Percentiles rank a stretch among this genome's conserved stretches.
Conservation (phyloP, 2,329 filamentous ascomycete genomes). For the Fusarium equiseti region DNA sequence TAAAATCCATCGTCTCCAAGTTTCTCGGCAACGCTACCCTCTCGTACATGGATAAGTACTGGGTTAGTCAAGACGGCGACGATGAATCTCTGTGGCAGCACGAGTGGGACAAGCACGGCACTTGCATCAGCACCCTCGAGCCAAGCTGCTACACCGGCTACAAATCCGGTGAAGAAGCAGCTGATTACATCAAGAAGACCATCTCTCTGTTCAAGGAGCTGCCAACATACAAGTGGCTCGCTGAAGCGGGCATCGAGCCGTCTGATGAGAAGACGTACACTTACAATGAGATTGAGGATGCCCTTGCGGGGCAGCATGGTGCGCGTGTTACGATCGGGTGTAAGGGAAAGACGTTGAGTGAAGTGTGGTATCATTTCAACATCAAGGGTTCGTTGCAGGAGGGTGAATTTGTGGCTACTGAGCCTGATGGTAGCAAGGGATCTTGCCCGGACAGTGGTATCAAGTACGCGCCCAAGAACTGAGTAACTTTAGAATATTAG, state of each 20-base stretch:
- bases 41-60: conserved; percentile 76
- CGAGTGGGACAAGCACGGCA: conserved; percentile 81
- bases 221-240: conserved; percentile 72
- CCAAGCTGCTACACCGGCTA: conserved; percentile 75
- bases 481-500: neutral
- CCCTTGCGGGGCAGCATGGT: conserved; percentile 66
- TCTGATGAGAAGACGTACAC: conserved; percentile 69
- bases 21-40: conserved; percentile 67
- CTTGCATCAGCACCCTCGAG: conserved; percentile 78
- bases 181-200: conserved; percentile 76
- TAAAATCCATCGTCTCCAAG: conserved; percentile 71
- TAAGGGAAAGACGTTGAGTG: conserved; percentile 58
- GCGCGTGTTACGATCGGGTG: conserved; percentile 71
- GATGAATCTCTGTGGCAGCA: conserved; percentile 78
- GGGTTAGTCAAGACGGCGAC: conserved; percentile 75
- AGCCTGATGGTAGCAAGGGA: conserved; percentile 65
- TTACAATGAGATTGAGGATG: conserved; percentile 67
- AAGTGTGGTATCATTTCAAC: conserved; percentile 75
- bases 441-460: conserved; percentile 65
- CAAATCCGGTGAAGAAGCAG: conserved; percentile 71
- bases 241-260: conserved; percentile 70
- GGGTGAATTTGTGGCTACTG: conserved; percentile 69
- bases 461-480: conserved; percentile 47
- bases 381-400: conserved; percentile 68
- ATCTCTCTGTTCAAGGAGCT: conserved; percentile 75